These are phyloP conservation scores for Talaromyces albobiverticillius DNA, from an alignment of 2,329 filamentous ascomycete species.

Conservation along the genomic window DNA sequence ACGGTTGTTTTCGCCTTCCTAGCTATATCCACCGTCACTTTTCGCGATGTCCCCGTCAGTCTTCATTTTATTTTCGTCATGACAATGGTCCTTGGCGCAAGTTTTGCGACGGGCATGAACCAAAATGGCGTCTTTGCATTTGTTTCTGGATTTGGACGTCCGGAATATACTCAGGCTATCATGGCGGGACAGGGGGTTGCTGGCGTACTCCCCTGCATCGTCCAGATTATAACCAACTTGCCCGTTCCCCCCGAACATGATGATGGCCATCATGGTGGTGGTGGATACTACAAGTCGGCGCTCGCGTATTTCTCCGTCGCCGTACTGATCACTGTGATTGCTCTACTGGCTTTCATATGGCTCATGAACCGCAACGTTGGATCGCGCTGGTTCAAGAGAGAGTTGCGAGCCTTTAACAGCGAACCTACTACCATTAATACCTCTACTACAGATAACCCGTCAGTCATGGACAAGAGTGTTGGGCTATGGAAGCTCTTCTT, in stretches of 20 bases:
- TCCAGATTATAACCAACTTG: constrained; percentile 81
- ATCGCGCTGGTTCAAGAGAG: constrained; percentile 15
- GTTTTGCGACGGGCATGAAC: constrained; percentile 76
- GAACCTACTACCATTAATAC: constrained; percentile 9
- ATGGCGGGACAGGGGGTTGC: constrained; percentile 94
- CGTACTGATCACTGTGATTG: constrained; percentile 67
- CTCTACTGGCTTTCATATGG: constrained; percentile 71
- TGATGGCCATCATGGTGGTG: constrained; percentile 30
- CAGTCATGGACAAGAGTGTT: constrained; percentile 44
- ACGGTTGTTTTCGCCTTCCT: constrained; percentile 73
- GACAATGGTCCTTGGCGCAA: constrained; percentile 73
- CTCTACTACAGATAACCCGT: background rate
- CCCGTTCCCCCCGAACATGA: constrained; percentile 50
- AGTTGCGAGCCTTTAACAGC: constrained; percentile 6
- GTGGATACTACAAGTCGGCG: constrained; percentile 64
- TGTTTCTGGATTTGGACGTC: constrained; percentile 76
- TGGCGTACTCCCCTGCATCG: constrained; percentile 82
- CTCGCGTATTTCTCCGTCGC: constrained; percentile 91
- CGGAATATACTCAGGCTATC: constrained; percentile 91
- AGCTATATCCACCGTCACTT: constrained; percentile 71
- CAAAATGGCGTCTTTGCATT: constrained; percentile 96
- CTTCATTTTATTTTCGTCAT: constrained; percentile 80
- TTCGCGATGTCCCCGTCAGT: constrained; percentile 59
- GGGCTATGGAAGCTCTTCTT: constrained; percentile 65
- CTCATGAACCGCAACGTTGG: constrained; percentile 56